phyloP scores from a whole-genome alignment of 805 yeast species.

The Ogataea nakhonphanomensis region DNA sequence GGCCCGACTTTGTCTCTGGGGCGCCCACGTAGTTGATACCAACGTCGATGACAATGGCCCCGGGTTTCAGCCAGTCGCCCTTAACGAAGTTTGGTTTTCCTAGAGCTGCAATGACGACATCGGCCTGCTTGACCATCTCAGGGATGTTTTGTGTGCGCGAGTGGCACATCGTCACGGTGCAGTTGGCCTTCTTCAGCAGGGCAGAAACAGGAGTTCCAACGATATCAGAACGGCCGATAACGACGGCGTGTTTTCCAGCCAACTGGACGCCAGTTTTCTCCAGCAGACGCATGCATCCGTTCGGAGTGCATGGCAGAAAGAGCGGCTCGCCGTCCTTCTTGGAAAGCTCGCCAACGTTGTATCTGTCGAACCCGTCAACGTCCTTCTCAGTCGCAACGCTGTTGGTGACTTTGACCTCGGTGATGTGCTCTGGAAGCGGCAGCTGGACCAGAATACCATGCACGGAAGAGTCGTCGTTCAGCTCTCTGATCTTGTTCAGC shows the following conservation, averaged over 20 bases:
- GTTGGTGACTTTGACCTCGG: conserved; percentile 64
- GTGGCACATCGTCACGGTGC: conserved; percentile 76
- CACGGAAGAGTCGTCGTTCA: conserved; percentile 57
- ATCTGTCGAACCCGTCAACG: conserved; percentile 81
- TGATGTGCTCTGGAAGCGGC: conserved; percentile 69
- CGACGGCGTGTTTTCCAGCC: conserved; percentile 73
- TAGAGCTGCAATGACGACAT: conserved; percentile 73
- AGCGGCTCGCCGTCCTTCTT: conserved; percentile 69
- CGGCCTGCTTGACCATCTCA: conserved; percentile 54
- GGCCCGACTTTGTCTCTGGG: conserved; percentile 61
- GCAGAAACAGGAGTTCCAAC: conserved; percentile 81
- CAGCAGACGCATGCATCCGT: conserved; percentile 69
- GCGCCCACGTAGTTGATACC: conserved; percentile 78
- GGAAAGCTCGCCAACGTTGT: conserved; percentile 72
- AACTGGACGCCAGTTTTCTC: conserved; percentile 53
- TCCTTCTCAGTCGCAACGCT: conserved; percentile 67
- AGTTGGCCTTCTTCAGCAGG: conserved; percentile 64
- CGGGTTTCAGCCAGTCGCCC: conserved; percentile 71
- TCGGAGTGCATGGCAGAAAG: conserved; percentile 81
- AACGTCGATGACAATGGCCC: conserved; percentile 73
- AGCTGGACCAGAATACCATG: conserved; percentile 76
- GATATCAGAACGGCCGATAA: conserved; percentile 80
- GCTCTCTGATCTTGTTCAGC: conserved; percentile 47
- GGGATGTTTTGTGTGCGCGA: conserved; percentile 55
- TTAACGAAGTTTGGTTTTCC: conserved; percentile 69